Base-by-base conservation (phyloP, 306 rosid genomes). In the Glycine soja region DNA sequence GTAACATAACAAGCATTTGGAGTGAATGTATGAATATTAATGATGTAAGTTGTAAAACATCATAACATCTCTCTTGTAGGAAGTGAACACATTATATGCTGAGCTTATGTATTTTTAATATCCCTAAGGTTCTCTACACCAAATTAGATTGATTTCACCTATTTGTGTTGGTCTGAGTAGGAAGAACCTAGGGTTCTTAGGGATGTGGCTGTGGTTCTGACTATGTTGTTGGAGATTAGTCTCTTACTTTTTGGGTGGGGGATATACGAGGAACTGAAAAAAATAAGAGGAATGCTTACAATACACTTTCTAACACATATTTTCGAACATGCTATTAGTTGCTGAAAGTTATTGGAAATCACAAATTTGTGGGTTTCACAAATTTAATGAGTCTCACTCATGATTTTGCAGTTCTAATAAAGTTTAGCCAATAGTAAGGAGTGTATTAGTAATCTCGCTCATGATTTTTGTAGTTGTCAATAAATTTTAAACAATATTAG, bases 21-120 rank as follows among this genome's bases (percentile, higher is more conserved):
- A 12, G 13, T 66, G 45, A 83, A 65, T 62, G 36, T 61, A 38
- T 45, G 73, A 15, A 63, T 61, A 11, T 16, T 24, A 9, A 52
- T 53, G 8, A 42, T 32, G 32, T 51, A 24, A 30, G 19, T 64
- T 46, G 43, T 30, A 13, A 51, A 19, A 8, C 46, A 42, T 42
- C 6, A 40, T 54, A 19, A 11, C 45, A 48, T 58, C 42, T 58
- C 5, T 36, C 34, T 69, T 3, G 5, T 45, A 14, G 16, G 57
- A 69, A 57, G 15, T 7, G 8, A 76, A 46, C 47, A n/a, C 5
- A 12, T 18, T 14, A 12, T 58, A 0, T 9, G 2, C 30, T 48
- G 19, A 24, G 36, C 6, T 48, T 1, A 24, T 8, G 30, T 12
- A 19, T 6, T 30, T 12, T 12, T 15, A 11, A 10, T 24, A 62